A percentile compares a stretch with the other conserved stretches of the same genome.
phyloP scores from a whole-genome alignment of 129 eudicot genomes.

The Oenanthe sinensis region DNA sequence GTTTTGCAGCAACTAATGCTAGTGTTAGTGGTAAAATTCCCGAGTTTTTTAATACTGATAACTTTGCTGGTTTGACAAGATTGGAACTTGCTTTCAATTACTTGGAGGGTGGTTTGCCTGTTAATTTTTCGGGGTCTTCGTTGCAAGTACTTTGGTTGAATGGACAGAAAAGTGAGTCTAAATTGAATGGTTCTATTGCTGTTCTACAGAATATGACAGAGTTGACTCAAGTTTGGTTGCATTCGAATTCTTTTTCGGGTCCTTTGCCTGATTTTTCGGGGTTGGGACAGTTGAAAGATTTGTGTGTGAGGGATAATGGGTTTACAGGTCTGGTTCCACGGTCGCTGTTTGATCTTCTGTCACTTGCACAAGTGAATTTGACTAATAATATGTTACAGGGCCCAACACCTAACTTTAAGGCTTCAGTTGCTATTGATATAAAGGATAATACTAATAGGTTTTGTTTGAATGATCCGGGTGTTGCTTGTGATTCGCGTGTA shows the following conservation, averaged over 20 bases:
- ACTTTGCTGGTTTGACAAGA: slow-evolving; percentile 39
- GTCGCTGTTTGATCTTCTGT: slow-evolving; percentile 32
- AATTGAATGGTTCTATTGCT: slow-evolving; percentile 48
- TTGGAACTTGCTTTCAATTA: slow-evolving; percentile 46
- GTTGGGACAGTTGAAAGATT: slow-evolving; percentile 32
- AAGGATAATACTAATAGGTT: slow-evolving; percentile 43
- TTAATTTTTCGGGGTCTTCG: slow-evolving; percentile 45
- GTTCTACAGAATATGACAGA: slow-evolving; percentile 64
- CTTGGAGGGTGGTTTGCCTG: slow-evolving; percentile 56
- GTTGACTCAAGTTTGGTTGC: slow-evolving; percentile 57
- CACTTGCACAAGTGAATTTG: slow-evolving; percentile 53
- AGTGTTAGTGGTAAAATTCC: slow-evolving; percentile 60
- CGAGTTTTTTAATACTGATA: slow-evolving; percentile 43
- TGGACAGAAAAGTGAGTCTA: slow-evolving; percentile 45
- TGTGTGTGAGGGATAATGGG: slow-evolving; percentile 57
- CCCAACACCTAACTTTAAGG: slow-evolving; percentile 41
- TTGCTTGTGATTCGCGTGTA: slow-evolving; percentile 51
- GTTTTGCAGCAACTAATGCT: slow-evolving; percentile 54
- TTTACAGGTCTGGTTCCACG: slow-evolving; percentile 70
- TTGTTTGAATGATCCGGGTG: slow-evolving; percentile 57
- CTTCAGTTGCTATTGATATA: slow-evolving; percentile 50
- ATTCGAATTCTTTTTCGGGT: slow-evolving; percentile 52
- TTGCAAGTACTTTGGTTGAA: slow-evolving; percentile 69
- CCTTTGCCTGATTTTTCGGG: slow-evolving; percentile 70
- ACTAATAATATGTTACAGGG: slow-evolving; percentile 76